These are phyloP conservation scores for Fusarium papillatum DNA, from an alignment of 2,329 filamentous ascomycete genomes.

Conservation along the genomic window DNA sequence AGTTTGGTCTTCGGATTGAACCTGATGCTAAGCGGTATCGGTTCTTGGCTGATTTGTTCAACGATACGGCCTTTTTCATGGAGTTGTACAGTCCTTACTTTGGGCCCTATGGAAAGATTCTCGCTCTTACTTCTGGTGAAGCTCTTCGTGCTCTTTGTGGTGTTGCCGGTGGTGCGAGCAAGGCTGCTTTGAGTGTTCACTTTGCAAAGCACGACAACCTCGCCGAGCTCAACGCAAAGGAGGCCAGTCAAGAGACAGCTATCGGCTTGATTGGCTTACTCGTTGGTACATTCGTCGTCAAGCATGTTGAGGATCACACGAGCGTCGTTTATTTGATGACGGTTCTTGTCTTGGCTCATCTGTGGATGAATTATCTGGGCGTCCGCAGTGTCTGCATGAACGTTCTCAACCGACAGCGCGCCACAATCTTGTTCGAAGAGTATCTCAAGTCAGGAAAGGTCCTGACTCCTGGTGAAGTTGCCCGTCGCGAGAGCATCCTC, in stretches of 20 bases:
- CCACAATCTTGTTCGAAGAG: conserved; percentile 80
- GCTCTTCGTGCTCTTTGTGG: conserved; percentile 79
- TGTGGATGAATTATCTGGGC: conserved; percentile 88
- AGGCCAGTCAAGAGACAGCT: conserved; percentile 95
- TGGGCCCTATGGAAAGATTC: conserved; percentile 64
- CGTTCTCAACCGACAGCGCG: conserved; percentile 88
- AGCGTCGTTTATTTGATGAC: conserved; percentile 84
- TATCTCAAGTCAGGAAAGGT: conserved; percentile 64
- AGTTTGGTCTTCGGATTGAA: conserved; percentile 85
- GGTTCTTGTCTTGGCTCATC: conserved; percentile 79
- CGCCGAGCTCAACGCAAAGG: conserved; percentile 94
- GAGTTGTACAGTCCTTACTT: conserved; percentile 85
- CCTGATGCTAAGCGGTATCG: conserved; percentile 93
- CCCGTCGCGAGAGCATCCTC: conserved; percentile 75
- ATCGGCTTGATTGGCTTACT: conserved; percentile 92
- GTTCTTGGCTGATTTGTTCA: conserved; percentile 89
- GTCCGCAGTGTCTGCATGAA: conserved; percentile 88
- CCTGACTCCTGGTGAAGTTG: conserved; percentile 75
- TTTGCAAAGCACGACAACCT: conserved; percentile 91
- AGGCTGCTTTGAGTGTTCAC: conserved; percentile 91
- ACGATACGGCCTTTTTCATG: conserved; percentile 88
- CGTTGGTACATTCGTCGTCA: conserved; percentile 85
- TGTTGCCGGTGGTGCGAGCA: conserved; percentile 90
- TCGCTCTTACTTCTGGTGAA: conserved; percentile 64
- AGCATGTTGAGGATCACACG: conserved; percentile 76